phyloP scores from a whole-genome alignment of 352 stramenopile species.

The Phytophthora pini region DNA sequence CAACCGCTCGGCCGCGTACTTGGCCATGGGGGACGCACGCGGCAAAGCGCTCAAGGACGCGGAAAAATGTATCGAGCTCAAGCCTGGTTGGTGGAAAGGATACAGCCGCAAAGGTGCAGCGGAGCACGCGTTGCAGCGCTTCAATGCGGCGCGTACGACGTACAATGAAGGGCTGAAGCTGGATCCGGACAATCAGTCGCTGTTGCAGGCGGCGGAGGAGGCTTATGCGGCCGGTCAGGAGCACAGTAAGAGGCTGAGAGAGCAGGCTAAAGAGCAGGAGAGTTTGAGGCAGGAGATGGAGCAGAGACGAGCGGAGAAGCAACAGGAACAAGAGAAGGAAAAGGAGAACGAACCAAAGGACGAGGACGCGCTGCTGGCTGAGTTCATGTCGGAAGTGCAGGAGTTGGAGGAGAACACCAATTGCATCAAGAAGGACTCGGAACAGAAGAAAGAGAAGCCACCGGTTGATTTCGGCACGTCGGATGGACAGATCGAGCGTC shows the following conservation, averaged over 20 bases:
- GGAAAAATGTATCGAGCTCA: constrained; percentile 76
- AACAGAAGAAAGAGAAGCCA: constrained; percentile 50
- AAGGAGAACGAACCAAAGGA: constrained; percentile 37
- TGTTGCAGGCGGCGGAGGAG: constrained; percentile 71
- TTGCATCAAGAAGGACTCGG: constrained; percentile 73
- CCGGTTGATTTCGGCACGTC: constrained; percentile 75
- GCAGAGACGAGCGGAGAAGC: constrained; percentile 17
- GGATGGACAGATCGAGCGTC: constrained; percentile 64
- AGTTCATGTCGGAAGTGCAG: constrained; percentile 89
- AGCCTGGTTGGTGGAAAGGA: constrained; percentile 88
- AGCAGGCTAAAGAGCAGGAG: constrained; percentile 60
- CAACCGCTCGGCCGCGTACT: constrained; percentile 86
- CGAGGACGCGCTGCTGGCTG: constrained; percentile 72
- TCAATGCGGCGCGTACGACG: constrained; percentile 72
- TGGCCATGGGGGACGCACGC: constrained; percentile 81
- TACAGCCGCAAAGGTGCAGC: constrained; percentile 87
- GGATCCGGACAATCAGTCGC: constrained; percentile 77
- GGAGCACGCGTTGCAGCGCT: constrained; percentile 77
- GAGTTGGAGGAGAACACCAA: constrained; percentile 81
- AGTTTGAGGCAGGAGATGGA: constrained; percentile 44
- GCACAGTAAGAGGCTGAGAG: constrained; percentile 63
- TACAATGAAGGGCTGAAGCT: constrained; percentile 72
- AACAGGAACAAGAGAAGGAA: constrained; percentile 26
- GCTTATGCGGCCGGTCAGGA: constrained; percentile 74
- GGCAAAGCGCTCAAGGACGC: constrained; percentile 84